A percentile compares a stretch with the other conserved stretches of the same genome.
Conservation (phyloP, 192 early-diverging fungal genomes). For the Coemansia sp. region DNA sequence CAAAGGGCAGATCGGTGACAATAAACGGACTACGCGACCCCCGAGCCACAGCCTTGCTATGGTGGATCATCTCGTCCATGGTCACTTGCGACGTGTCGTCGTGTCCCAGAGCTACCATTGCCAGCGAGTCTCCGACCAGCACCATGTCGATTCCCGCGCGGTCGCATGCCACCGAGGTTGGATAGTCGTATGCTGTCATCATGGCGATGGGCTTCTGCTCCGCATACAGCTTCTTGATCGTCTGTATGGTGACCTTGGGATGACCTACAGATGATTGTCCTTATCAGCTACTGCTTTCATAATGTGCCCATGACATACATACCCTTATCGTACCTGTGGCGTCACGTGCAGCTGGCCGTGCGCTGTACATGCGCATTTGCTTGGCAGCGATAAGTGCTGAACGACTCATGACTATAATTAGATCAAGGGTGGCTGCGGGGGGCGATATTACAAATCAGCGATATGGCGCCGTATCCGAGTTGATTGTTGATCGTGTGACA, state of each 20-base stretch:
- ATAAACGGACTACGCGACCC: constrained; percentile 79
- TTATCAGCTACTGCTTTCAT: neutral
- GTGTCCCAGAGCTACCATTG: constrained; percentile 96
- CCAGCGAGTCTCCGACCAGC: constrained; percentile 94
- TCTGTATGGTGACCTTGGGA: constrained; percentile 86
- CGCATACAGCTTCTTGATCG: constrained; percentile 74
- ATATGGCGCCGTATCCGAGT: constrained; percentile 29
- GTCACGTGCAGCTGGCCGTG: constrained; percentile 31
- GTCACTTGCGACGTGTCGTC: constrained; percentile 84
- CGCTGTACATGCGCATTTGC: constrained; percentile 35
- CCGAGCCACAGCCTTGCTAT: constrained; percentile 85
- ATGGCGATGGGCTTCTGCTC: constrained; percentile 80
- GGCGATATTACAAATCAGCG: neutral
- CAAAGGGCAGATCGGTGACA: constrained; percentile 91
- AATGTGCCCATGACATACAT: neutral
- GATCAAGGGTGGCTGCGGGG: neutral
- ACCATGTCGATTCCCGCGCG: constrained; percentile 82
- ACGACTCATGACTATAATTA: constrained; percentile 7
- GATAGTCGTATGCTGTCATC: constrained; percentile 98
- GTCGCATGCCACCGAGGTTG: constrained; percentile 83
- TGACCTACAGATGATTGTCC: constrained; percentile 17
- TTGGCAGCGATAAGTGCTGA: constrained; percentile 8
- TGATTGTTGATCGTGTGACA: constrained; percentile 7
- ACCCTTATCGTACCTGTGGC: constrained; percentile 11
- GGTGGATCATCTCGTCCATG: constrained; percentile 96